A percentile compares a stretch with the other conserved stretches of the same genome.
phyloP scores from a whole-genome alignment of 2,329 filamentous ascomycete genomes.

The Cercospora zeina region DNA sequence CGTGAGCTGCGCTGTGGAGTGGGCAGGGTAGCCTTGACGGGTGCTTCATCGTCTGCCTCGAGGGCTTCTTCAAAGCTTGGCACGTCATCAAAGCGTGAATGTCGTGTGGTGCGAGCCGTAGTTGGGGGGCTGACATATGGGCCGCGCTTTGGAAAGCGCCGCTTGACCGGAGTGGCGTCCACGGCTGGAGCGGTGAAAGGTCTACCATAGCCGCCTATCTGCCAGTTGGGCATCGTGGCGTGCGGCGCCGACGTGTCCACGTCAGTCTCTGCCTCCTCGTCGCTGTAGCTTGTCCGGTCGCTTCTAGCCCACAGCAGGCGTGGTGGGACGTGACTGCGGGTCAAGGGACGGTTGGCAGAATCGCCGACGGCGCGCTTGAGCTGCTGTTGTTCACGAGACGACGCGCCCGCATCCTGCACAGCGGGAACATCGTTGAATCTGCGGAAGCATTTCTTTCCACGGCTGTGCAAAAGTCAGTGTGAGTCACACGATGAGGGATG shows the following conservation, averaged over 20 bases:
- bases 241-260: constrained; percentile 43
- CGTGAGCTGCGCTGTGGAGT: constrained; percentile 36
- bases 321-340: constrained; percentile 69
- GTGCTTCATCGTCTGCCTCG: constrained; percentile 16
- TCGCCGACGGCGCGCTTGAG: constrained; percentile 44
- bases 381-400: constrained; percentile 37
- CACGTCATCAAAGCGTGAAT: constrained; percentile 29
- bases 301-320: constrained; percentile 56
- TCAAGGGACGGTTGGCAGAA: constrained; percentile 54
- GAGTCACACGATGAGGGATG: constrained; percentile 5
- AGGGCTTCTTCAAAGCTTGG: constrained; percentile 20
- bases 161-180: constrained; percentile 27
- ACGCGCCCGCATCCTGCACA: constrained; percentile 35
- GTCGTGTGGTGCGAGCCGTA: constrained; percentile 22
- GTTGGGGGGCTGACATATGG: constrained; percentile 26
- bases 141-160: constrained; percentile 15
- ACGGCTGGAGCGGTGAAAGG: constrained; percentile 2
- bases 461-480: constrained; percentile 53
- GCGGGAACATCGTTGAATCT: constrained; percentile 55
- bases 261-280: constrained; percentile 59
- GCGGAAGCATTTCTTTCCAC: constrained; percentile 76
- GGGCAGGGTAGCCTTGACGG: constrained; percentile 4
- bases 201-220: constrained; percentile 5
- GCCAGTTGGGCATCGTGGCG: constrained; percentile 17
- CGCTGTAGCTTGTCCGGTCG: constrained; percentile 53